A percentile compares a stretch with the other conserved stretches of the same genome.
Evolutionary conservation across 148 eudicot species (phyloP).

Genomic region (Camellia granthamiana): DNA sequence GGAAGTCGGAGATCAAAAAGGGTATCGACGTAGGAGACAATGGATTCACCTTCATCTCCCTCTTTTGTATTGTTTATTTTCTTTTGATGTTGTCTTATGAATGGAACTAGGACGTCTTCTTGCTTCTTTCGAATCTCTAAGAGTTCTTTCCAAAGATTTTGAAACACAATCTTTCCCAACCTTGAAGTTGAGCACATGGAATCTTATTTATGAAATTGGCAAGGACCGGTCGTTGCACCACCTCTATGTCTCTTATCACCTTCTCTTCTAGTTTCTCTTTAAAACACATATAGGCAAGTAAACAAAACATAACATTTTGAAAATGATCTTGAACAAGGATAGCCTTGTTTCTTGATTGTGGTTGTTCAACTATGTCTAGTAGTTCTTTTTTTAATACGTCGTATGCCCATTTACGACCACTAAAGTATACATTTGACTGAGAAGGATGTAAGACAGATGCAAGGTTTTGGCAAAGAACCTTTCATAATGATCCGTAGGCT

Average conservation of each 20-base stretch:
- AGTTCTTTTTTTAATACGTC: conserved; percentile 6
- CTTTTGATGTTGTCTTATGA: conserved; percentile 18
- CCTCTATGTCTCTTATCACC: conserved; percentile 18
- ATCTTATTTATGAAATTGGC: conserved; percentile 7
- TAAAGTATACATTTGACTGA: not conserved
- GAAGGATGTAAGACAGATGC: conserved; percentile 17
- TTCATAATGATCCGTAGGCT: conserved; percentile 31
- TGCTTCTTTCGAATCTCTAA: conserved; percentile 13
- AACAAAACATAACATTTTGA: conserved; percentile 25
- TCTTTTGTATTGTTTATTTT: not conserved
- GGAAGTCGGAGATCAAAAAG: conserved; percentile 18
- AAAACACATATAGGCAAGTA: conserved; percentile 30
- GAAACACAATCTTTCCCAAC: conserved; percentile 26
- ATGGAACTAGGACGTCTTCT: conserved; percentile 22
- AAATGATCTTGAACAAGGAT: conserved; percentile 22
- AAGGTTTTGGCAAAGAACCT: conserved; percentile 19
- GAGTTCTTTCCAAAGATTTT: conserved; percentile 25
- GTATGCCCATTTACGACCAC: conserved; percentile 18
- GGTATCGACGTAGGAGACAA: conserved; percentile 22
- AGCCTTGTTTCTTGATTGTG: not conserved
- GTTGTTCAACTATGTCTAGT: not conserved
- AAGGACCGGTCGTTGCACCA: conserved; percentile 21
- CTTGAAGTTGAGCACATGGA: conserved; percentile 26
- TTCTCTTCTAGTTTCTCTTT: conserved; percentile 24
- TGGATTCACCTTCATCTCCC: not conserved